Percentiles rank a stretch among this genome's conserved stretches.
Evolutionary conservation across 2,329 filamentous ascomycete species (phyloP).

Genomic region (Cladobotryum protrusum): DNA sequence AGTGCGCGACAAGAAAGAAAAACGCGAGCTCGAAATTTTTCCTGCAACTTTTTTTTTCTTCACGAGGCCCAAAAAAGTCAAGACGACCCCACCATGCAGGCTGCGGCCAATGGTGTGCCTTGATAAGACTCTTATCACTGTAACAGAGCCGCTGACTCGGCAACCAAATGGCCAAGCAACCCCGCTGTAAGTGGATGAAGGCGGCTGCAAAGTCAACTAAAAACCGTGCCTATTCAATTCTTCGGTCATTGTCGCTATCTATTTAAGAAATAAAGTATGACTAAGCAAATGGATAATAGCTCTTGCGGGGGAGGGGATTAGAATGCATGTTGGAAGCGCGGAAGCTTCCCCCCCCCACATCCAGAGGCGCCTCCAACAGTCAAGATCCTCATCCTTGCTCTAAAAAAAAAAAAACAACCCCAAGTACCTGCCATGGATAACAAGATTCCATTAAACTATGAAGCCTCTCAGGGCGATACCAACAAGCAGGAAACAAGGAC

Average conservation of each 20-base stretch:
- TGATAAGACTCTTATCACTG: slow-evolving; percentile 22
- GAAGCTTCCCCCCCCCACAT: no score
- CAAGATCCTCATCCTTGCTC: no score
- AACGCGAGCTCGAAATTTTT: slow-evolving; percentile 5
- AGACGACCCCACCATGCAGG: slow-evolving; percentile 2
- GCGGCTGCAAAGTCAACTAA: no score
- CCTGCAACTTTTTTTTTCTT: slow-evolving; percentile 6
- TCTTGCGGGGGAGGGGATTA: no score
- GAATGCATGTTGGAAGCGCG: no score
- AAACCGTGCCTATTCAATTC: no score
- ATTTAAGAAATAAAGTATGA: no score
- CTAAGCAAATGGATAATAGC: no score
- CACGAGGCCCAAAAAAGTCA: slow-evolving; percentile 1
- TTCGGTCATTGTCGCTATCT: no score
- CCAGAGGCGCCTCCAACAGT: no score
- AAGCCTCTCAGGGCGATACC: slow-evolving; percentile 67
- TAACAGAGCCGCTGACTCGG: slow-evolving; percentile 26
- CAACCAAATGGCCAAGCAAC: slow-evolving; percentile 17
- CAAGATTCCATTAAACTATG: slow-evolving; percentile 66
- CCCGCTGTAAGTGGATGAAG: slow-evolving; percentile 23
- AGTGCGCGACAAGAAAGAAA: neutral
- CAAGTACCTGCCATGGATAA: slow-evolving; percentile 36
- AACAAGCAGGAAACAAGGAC: slow-evolving; percentile 62
- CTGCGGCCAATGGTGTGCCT: slow-evolving; percentile 19
- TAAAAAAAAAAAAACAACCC: neutral